These are phyloP conservation scores for Auxenochlorella pyrenoidosa DNA, from an alignment of 139 green algal genomes.

Conservation along the genomic window DNA sequence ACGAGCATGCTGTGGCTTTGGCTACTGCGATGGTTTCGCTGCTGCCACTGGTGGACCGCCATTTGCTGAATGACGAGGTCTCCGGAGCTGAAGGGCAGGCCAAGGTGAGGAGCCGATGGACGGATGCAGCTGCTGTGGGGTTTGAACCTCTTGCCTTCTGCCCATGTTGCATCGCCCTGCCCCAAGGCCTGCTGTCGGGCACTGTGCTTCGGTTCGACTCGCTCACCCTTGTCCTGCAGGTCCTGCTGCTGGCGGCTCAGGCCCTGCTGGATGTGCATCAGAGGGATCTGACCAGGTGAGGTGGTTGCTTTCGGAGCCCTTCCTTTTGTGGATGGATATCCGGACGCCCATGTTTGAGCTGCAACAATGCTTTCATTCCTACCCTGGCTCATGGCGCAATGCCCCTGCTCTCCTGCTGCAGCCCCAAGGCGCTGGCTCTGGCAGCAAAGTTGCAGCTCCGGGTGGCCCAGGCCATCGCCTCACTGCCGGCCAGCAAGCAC, in stretches of 20 bases:
- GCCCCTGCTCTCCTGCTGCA: neutral
- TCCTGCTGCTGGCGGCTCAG: slow-evolving; percentile 32
- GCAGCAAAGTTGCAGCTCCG: slow-evolving; percentile 21
- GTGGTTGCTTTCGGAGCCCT: neutral
- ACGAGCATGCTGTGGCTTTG: slow-evolving; percentile 2
- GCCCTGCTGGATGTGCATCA: slow-evolving; percentile 28
- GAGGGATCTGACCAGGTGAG: slow-evolving; percentile 2
- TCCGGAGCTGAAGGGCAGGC: neutral
- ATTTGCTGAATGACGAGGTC: neutral
- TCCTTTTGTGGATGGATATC: neutral
- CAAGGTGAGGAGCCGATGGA: neutral
- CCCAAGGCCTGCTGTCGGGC: neutral
- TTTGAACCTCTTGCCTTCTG: neutral
- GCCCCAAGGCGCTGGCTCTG: slow-evolving; percentile 6
- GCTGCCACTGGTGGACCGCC: neutral
- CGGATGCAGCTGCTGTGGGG: too few relatives aligned
- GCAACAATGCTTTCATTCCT: neutral
- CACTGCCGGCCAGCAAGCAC: neutral
- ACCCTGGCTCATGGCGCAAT: neutral
- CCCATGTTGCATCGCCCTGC: too few relatives aligned
- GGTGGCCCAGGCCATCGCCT: neutral
- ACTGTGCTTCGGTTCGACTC: neutral
- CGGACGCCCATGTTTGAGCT: too few relatives aligned
- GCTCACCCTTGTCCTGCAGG: neutral
- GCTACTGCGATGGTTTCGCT: slow-evolving; percentile 10